Base-by-base conservation (phyloP, 371 early-diverging fungal genomes). In the Mortierella sp. region DNA sequence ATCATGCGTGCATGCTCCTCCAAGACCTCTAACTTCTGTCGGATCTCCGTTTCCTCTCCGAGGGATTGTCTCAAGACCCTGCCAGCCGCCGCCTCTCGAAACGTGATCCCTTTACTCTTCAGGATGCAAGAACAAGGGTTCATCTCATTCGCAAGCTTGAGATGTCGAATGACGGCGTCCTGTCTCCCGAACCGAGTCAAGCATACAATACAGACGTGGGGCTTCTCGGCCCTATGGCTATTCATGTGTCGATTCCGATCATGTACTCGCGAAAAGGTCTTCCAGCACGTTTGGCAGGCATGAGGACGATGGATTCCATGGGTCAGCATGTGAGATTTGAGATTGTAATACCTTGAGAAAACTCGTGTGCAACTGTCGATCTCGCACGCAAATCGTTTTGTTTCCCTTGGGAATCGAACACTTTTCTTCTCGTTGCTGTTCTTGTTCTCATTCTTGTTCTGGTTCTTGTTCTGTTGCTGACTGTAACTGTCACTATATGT, bases 261-360 rank as follows among this genome's bases (percentile, higher is more conserved):
- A 34, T 73, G 76, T 34, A 69, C 34, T 2, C 64, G 53, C 3
- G 60, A 49, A 64, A 68, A 68, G 24, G 60, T 32, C 53, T 56
- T 56, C 7, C 52, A 11, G n/a, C 69, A 68, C 4, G 50, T 47
- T 4, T 14, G 21, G 61, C 91, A 90, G 26, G 79, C 86, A 81
- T 82, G 87, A 0, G 93, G 91, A 7, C 84, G 83, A 48, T 89
- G 87, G 9, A 81, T 80, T 3, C 87, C 87, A 64, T 92, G 93
- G 4, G 84, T 89, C 46, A 88, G 80, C 51, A 85, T 83, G 69
- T 94, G 94, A 0, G 93, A 90, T 70, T 90, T 92, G 17, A 95
- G 83, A 54, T 93, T 93, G 26, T 91, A 93, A 9, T 87, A 83
- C 57, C 92, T 91, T 23, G 89, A 85, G 62, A 93, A 94, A 12